Evolutionary conservation across 2,329 filamentous ascomycete species (phyloP).

Genomic region (Exserohilum turcica): DNA sequence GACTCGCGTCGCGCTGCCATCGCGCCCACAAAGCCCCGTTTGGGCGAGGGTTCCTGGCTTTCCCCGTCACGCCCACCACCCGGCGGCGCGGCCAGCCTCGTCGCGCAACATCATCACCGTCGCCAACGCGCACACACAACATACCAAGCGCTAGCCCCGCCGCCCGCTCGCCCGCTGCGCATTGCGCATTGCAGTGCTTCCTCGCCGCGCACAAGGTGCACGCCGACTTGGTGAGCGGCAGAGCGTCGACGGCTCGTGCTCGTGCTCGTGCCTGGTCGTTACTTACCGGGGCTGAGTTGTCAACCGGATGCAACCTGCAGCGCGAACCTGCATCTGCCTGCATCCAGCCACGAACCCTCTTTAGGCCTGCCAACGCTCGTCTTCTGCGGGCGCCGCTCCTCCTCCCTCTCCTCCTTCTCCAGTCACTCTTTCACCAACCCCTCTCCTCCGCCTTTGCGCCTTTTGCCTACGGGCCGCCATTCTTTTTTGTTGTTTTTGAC

Average conservation of each 20-base stretch:
- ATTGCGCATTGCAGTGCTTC: conserved; percentile 17
- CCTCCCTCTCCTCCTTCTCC: conserved; percentile 29
- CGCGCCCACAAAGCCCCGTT: conserved; percentile 22
- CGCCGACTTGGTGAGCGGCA: conserved; percentile 19
- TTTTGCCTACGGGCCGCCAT: conserved; percentile 43
- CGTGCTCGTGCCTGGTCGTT: not conserved
- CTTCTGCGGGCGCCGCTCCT: conserved; percentile 18
- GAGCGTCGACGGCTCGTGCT: conserved; percentile 33
- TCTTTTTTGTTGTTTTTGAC: conserved; percentile 36
- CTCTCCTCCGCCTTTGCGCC: conserved; percentile 25
- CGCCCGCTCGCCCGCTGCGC: conserved; percentile 10
- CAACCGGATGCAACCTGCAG: conserved; percentile 44
- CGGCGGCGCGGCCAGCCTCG: conserved; percentile 6
- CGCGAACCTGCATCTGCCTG: conserved; percentile 32
- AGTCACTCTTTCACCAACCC: conserved; percentile 27
- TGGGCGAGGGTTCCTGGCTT: conserved; percentile 30
- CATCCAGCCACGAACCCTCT: conserved; percentile 27
- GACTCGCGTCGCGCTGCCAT: conserved; percentile 36
- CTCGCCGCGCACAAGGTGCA: too few relatives aligned
- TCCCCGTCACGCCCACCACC: not conserved
- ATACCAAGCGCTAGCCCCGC: conserved; percentile 7
- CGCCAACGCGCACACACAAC: not conserved
- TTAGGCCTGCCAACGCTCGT: conserved; percentile 28
- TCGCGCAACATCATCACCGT: not conserved
- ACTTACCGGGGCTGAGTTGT: conserved; percentile 28